Base-by-base conservation (phyloP, 345 rosid genomes). In the Eucalyptus coolabah region DNA sequence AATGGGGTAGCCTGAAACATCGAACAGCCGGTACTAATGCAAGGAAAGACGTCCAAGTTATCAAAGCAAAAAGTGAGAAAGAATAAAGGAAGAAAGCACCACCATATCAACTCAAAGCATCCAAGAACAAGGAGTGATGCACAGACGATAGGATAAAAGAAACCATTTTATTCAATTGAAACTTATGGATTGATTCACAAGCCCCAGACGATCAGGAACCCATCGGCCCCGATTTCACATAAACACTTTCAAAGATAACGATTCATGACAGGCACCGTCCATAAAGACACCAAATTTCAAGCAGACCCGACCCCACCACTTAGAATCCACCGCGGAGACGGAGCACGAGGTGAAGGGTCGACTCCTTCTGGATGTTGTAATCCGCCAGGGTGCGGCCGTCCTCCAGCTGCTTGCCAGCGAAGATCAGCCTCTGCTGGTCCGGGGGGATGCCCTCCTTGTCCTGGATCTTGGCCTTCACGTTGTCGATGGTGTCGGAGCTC, bases 241-340 rank as follows among this genome's bases (percentile, higher is more conserved):
- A 72, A 72, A 77, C 45, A 72, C 47, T 9, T 37, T 2, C 8
- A 37, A 77, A 77, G 28, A 37, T 0, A 37, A 1, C 2, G 0
- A 37, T 19, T 37, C 45, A 72, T 19, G 1, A 72, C 82, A 10
- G 2, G 1, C 45, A 0, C 3, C 11, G 77, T n/a, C 18, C 40
- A 67, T 4, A 4, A 0, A n/a, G 15, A 19, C 44, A 21, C 15
- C 45, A 19, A 21, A 0, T 37, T 19, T 11, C 13, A 0, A 11
- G 28, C 45, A 77, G 47, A 37, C 28, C 0, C 15, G 0, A 19
- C 44, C 13, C 24, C 67, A 60, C 32, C 2, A 19, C 28, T 77
- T 28, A 85, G 87, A 85, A 85, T 45, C 87, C 87, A 85, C 87
- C 87, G 3, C 87, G 87, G 2, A 85, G 87, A 85, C 87, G 87